Evolutionary conservation across 2,329 filamentous ascomycete genomes (phyloP), one percentile per base, ranked within the genome.

Genomic region (Colletotrichum somersetense): DNA sequence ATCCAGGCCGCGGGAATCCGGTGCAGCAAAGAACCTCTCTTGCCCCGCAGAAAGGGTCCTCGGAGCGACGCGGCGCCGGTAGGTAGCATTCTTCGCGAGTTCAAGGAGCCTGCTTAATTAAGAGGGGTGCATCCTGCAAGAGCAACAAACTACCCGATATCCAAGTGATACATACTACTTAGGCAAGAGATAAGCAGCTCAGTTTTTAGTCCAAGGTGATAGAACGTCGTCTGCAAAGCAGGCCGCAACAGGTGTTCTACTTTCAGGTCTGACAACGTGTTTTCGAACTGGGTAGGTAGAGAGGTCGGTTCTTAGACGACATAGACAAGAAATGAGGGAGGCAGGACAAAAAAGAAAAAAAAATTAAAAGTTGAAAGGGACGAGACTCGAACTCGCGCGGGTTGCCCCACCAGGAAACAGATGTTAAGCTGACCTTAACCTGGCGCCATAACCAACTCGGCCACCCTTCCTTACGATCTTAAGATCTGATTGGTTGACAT

Each of bases 361-460:
- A 2, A 8, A 30, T 30, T 3, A 30, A 30, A 12, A 16, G 26
- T 30, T 53, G 50, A 53, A 53, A 53, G 50, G 50, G 50, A 53
- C 50, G 50, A 53, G 50, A 53, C 50, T 53, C 50, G 50, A 53
- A 53, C 50, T 53, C 50, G 50, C 50, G 50, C 50, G 50, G 50
- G 50, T 53, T 53, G 50, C 50, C 50, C 50, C 50, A 53, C 50
- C 50, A 53, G 50, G 50, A 53, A 53, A 53, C 16, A 53, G 50
- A 53, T 53, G 50, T 53, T 53, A 53, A 53, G 50, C 14, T 53
- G 50, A 53, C 50, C 50, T 53, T 53, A 53, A 53, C 50, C 50
- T 53, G 50, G 50, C 50, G 50, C 50, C 50, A 53, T 53, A 53
- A 53, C 50, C 50, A 53, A 53, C 50, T 53, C 50, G 50, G 50